phyloP scores from a whole-genome alignment of 192 early-diverging fungal genomes.

The Diversispora epigaea region DNA sequence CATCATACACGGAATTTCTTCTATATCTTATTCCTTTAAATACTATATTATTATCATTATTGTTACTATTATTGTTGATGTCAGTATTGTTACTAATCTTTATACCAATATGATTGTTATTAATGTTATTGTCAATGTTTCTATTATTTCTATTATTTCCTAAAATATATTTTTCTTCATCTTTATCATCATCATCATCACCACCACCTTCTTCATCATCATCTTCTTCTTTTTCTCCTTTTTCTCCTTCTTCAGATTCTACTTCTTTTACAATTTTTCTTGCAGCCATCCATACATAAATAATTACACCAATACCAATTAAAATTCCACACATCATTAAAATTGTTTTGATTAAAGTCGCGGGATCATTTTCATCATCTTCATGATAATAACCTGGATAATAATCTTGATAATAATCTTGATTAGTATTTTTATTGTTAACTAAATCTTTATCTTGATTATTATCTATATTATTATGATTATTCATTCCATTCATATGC shows the following conservation, averaged over 20 bases:
- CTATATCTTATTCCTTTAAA: neutral
- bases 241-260: slow-evolving; percentile 26
- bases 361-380: neutral
- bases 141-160: neutral
- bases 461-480: too few species aligned
- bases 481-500: too few species aligned
- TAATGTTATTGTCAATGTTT: neutral
- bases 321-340: slow-evolving; percentile 34
- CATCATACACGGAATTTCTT: neutral
- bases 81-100: too few species aligned
- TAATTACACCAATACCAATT: slow-evolving; percentile 48
- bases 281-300: slow-evolving; percentile 50
- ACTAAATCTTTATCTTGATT: too few species aligned
- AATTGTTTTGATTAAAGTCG: slow-evolving; percentile 27
- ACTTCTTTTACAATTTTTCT: slow-evolving; percentile 47
- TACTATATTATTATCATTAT: neutral
- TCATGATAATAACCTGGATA: slow-evolving; percentile 21
- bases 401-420: neutral
- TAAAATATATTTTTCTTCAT: slow-evolving; percentile 27
- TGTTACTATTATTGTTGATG: too few species aligned
- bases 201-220: slow-evolving; percentile 28
- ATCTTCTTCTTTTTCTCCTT: slow-evolving; percentile 31
- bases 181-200: slow-evolving; percentile 33
- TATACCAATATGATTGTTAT: too few species aligned
- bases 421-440: too few species aligned